These are phyloP conservation scores for Quercus dentata DNA, from an alignment of 306 rosid species.

Conservation along the genomic window DNA sequence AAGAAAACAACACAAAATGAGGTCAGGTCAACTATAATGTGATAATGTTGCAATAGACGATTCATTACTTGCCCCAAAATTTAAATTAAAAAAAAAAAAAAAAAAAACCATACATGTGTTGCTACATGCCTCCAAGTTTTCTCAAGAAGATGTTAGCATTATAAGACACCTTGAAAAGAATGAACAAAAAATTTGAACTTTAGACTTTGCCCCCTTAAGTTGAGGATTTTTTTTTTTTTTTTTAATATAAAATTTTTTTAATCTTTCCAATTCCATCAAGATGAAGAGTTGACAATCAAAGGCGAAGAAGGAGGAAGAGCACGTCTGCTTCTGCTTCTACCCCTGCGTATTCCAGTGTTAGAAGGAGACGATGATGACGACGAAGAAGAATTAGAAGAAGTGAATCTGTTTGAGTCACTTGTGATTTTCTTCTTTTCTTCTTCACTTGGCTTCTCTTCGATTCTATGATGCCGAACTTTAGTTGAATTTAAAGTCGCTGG, in stretches of 20 bases:
- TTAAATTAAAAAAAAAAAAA: too few relatives aligned
- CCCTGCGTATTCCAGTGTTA: slow-evolving; percentile 45
- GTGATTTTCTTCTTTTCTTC: slow-evolving; percentile 54
- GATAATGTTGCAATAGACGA: background rate
- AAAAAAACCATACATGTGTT: slow-evolving; percentile 11
- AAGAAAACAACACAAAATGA: slow-evolving; percentile 12
- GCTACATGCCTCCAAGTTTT: slow-evolving; percentile 1
- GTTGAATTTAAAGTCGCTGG: slow-evolving; percentile 74
- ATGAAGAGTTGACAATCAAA: slow-evolving; percentile 45
- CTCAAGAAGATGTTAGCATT: background rate
- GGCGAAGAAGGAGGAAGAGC: slow-evolving; percentile 76
- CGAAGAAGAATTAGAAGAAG: slow-evolving; percentile 41
- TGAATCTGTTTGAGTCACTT: slow-evolving; percentile 30
- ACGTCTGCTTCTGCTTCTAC: slow-evolving; percentile 82
- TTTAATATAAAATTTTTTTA: too few relatives aligned
- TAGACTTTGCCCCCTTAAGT: background rate
- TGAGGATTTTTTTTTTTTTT: background rate
- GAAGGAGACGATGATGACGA: slow-evolving; percentile 49
- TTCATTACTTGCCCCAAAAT: slow-evolving; percentile 3
- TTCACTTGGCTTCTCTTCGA: slow-evolving; percentile 59
- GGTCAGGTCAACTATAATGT: background rate
- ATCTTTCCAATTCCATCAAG: slow-evolving; percentile 29
- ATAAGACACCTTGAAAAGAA: slow-evolving; percentile 2
- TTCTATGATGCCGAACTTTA: slow-evolving; percentile 69
- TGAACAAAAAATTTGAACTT: background rate